Base-by-base conservation (phyloP, 2,329 filamentous ascomycete species). In the Polytolypa hystricis region DNA sequence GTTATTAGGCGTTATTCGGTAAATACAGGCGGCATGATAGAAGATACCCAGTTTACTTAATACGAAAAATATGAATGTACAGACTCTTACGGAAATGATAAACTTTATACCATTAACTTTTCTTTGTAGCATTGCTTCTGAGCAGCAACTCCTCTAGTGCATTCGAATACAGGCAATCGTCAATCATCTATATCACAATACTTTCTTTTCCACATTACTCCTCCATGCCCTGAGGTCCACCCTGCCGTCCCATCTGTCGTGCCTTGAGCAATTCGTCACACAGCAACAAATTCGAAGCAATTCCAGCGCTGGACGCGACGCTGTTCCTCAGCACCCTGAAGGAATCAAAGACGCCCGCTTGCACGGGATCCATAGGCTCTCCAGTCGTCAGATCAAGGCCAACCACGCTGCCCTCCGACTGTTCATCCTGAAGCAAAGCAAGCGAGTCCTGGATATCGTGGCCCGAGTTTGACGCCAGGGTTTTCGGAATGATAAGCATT, bases 211-310 rank as follows among this genome's bases (percentile, higher is more conserved):
- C 7, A 30, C 7, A 51, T 57, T 58, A 60, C 50, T 62, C 57
- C 25, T 62, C 61, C 55, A 57, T 60, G 35, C 58, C 60, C 37
- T 54, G 61, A 38, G 64, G 64, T 29, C 56, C 62, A 38, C 58
- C 53, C 34, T 56, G 50, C 46, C 56, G 58, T 37, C 60, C 81
- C 91, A 98, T 98, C 69, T 98, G 89, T 58, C 91, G 75, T 43
- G 91, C 91, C 73, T 98, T 98, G 52, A 98, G 70, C 69, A 98
- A 73, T 71, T 98, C 91, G 55, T 98, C 91, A 55, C 91, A 98
- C 33, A 98, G 73, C 47, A 98, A 69, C 46, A 98, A 69, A 66
- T 98, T 98, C 7, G 84, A 89, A 4, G 91, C 89, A 54, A 98
- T 98, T 45, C 91, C 85, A 17, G 89, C 82, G 60, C 86, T 91